Evolutionary conservation across 257 asterid species (phyloP).

Genomic region (Rauvolfia tetraphylla): DNA sequence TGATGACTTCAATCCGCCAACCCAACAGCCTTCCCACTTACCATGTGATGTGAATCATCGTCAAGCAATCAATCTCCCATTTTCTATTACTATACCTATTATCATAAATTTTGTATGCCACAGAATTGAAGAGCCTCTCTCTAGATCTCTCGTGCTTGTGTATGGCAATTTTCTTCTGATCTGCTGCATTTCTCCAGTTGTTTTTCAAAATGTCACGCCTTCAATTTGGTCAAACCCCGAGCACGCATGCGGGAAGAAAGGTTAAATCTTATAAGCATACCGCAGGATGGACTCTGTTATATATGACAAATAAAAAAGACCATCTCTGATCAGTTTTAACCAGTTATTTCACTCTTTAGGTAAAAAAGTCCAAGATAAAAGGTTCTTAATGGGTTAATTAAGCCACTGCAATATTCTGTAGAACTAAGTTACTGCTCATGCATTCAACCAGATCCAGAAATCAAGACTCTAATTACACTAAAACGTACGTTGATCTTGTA

Average conservation of each 20-base stretch:
- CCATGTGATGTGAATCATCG: conserved; percentile 18
- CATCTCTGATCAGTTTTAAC: no score
- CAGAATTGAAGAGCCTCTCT: no score
- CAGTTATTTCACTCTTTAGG: neutral
- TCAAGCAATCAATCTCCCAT: neutral
- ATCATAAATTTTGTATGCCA: no score
- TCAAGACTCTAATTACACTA: no score
- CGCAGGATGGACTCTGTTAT: neutral
- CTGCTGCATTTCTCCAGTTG: neutral
- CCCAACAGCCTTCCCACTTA: conserved; percentile 10
- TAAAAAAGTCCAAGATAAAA: no score
- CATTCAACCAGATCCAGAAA: no score
- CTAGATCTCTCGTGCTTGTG: neutral
- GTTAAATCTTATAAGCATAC: neutral
- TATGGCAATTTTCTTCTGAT: neutral
- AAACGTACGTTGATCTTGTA: no score
- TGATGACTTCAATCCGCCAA: conserved; percentile 13
- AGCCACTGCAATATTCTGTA: no score
- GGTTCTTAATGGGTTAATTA: neutral
- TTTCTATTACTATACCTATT: no score
- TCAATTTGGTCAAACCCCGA: conserved; percentile 10
- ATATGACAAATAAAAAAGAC: no score
- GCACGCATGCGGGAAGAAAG: conserved; percentile 10
- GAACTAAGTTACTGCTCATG: no score
- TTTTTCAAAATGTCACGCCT: neutral